Conservation (phyloP, 148 eudicot genomes). For the Rhododendron mucronatum region DNA sequence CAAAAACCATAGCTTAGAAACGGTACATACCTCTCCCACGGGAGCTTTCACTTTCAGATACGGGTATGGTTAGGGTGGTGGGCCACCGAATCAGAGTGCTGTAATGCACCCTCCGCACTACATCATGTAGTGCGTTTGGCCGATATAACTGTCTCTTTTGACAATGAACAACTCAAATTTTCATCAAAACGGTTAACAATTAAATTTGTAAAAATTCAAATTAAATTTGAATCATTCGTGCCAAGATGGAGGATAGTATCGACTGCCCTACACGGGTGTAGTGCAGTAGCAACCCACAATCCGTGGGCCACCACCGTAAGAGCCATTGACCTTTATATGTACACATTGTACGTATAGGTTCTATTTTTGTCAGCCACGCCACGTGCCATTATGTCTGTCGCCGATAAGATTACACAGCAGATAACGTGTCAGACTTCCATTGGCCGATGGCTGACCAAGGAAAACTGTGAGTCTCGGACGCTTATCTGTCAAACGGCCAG, state of each 20-base stretch:
- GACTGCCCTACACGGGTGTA: no score
- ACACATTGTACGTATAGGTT: neutral
- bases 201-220: no score
- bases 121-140: no score
- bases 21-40: neutral
- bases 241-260: no score
- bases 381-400: conserved; percentile 3
- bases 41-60: neutral
- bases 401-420: neutral
- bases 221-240: no score
- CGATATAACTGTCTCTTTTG: no score
- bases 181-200: no score
- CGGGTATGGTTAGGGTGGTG: neutral
- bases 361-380: neutral
- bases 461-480: neutral
- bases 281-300: no score
- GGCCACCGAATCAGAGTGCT: no score
- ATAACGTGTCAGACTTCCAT: conserved; percentile 3
- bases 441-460: neutral
- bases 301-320: neutral
- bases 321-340: neutral
- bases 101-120: no score
- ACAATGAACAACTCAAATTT: no score
- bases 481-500: neutral
- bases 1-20: neutral